Conservation (phyloP, 441 rosid genomes). For the Capsella rubella region DNA sequence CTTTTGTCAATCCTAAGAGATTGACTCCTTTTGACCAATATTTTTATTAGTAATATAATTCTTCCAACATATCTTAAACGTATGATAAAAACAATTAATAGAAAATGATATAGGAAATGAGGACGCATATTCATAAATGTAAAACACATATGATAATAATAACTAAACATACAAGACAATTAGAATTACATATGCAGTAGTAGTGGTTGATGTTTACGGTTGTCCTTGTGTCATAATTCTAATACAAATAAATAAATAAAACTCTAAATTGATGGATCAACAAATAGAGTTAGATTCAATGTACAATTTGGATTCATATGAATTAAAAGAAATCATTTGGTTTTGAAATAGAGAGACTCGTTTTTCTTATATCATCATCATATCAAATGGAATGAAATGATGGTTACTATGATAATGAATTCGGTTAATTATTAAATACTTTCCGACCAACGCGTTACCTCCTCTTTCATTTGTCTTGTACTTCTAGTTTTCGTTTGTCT, state of each 20-base stretch:
- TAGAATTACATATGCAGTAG: not conserved
- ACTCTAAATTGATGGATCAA: not conserved
- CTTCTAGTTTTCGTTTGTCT: not conserved
- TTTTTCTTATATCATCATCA: slow-evolving; percentile 19
- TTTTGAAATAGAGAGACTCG: slow-evolving; percentile 30
- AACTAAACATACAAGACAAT: not conserved
- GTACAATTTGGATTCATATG: not conserved
- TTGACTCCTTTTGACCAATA: slow-evolving; percentile 40
- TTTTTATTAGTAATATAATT: not conserved
- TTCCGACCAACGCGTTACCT: slow-evolving; percentile 47
- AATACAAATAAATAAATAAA: not conserved
- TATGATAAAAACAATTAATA: too few species aligned
- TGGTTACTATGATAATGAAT: slow-evolving; percentile 26
- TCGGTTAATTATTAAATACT: slow-evolving; percentile 18
- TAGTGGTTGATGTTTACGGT: not conserved
- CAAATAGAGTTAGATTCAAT: slow-evolving; percentile 23
- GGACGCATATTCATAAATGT: not conserved
- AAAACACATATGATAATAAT: not conserved
- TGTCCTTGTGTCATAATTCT: not conserved
- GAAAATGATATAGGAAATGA: not conserved
- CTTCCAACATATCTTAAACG: too few species aligned
- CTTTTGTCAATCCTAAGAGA: slow-evolving; percentile 32
- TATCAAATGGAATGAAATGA: slow-evolving; percentile 34
- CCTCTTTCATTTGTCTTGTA: slow-evolving; percentile 19
- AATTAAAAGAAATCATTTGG: slow-evolving; percentile 29